These are phyloP conservation scores for Zymoseptoria pseudotritici DNA, from an alignment of 2,329 filamentous ascomycete species.

Conservation along the genomic window DNA sequence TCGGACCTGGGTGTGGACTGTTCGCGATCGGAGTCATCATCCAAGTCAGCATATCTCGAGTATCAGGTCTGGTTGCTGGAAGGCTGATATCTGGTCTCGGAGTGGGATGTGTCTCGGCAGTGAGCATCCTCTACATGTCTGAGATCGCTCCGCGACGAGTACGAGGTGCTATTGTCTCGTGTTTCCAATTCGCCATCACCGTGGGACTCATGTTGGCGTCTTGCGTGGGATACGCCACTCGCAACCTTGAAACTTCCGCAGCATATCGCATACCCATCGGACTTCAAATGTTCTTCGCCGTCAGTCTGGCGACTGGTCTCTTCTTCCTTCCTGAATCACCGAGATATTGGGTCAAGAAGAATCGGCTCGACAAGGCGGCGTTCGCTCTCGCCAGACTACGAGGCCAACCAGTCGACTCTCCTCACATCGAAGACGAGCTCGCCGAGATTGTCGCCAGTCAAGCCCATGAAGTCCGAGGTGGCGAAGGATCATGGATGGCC, in stretches of 20 bases:
- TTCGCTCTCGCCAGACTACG: conserved; percentile 60
- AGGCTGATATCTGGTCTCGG: conserved; percentile 68
- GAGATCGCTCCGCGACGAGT: conserved; percentile 54
- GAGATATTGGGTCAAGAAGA: conserved; percentile 76
- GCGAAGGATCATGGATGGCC: conserved; percentile 46
- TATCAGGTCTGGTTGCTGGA: conserved; percentile 62
- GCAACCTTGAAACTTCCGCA: conserved; percentile 53
- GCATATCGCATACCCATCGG: conserved; percentile 75
- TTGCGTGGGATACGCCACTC: conserved; percentile 64
- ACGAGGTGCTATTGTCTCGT: conserved; percentile 68
- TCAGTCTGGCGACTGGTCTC: conserved; percentile 65
- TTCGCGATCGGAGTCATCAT: conserved; percentile 50
- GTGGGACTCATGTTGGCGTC: conserved; percentile 70
- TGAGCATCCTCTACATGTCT: conserved; percentile 43
- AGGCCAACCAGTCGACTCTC: conserved; percentile 64
- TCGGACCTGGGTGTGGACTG: conserved; percentile 50
- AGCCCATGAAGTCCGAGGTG: conserved; percentile 67
- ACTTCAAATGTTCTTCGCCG: conserved; percentile 72
- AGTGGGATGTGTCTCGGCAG: conserved; percentile 64
- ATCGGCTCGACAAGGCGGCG: conserved; percentile 59
- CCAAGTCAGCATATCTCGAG: conserved; percentile 53
- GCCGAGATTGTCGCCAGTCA: conserved; percentile 84
- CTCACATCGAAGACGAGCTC: conserved; percentile 70
- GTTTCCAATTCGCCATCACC: conserved; percentile 78
- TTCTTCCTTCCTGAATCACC: conserved; percentile 76